Evolutionary conservation across 176 grass and related monocot genomes (phyloP).

Genomic region (Tillandsia fasciculata): DNA sequence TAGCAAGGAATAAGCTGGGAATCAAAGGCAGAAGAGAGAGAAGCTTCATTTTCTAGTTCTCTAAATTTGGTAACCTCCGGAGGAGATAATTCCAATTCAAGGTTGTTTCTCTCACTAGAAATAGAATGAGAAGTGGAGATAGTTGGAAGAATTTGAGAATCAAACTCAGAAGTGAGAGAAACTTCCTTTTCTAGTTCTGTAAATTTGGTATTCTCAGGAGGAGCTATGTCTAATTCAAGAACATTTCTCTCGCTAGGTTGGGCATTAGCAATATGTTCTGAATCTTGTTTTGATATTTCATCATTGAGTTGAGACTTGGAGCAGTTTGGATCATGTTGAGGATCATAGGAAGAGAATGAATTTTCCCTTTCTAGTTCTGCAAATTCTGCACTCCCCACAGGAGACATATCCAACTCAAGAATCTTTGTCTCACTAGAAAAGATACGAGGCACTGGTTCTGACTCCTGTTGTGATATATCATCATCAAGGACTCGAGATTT

Average conservation of each 20-base stretch:
- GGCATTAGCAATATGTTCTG: too few species aligned
- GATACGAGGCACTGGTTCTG: background rate
- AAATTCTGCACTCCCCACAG: slow-evolving; percentile 17
- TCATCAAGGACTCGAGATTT: background rate
- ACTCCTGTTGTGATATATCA: too few species aligned
- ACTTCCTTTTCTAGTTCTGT: background rate
- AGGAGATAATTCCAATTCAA: background rate
- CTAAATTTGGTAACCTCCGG: background rate
- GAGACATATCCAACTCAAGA: slow-evolving; percentile 8
- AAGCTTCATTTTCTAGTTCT: background rate
- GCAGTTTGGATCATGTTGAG: slow-evolving; percentile 20
- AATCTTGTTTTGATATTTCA: too few species aligned
- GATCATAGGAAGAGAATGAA: background rate
- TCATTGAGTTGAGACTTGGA: slow-evolving; percentile 3
- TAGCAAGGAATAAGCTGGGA: too few species aligned
- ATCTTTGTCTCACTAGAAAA: slow-evolving; percentile 8
- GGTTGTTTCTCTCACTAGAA: too few species aligned
- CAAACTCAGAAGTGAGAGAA: background rate
- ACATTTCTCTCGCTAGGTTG: too few species aligned
- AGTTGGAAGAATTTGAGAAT: background rate
- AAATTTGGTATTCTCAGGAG: background rate
- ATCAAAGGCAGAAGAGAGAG: background rate
- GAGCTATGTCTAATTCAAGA: background rate
- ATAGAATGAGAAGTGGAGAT: too few species aligned
- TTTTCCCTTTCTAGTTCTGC: slow-evolving; percentile 17